Percentiles rank a stretch among this genome's conserved stretches.
phyloP scores from a whole-genome alignment of 306 rosid genomes.

The Pterocarpus macrocarpus region DNA sequence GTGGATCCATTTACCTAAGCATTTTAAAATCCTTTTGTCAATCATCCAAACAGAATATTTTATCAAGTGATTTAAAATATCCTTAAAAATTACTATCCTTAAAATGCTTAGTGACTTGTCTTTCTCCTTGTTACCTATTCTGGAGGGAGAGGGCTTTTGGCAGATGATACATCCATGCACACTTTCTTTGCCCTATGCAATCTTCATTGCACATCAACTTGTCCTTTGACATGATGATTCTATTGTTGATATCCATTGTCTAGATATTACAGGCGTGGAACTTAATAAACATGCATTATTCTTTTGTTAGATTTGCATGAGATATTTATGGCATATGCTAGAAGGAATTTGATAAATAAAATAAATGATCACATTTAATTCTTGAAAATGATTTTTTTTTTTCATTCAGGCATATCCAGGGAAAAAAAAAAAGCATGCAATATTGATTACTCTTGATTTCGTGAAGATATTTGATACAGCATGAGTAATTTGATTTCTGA shows the following conservation, averaged over 20 bases:
- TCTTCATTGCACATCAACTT: slow-evolving; percentile 1
- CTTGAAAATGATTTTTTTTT: neutral
- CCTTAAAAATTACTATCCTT: neutral
- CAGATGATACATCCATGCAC: neutral
- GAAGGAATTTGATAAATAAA: neutral
- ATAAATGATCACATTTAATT: neutral
- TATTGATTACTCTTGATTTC: slow-evolving; percentile 14
- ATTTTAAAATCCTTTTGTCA: neutral
- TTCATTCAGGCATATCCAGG: too few species aligned
- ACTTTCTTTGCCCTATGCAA: neutral
- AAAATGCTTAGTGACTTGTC: neutral
- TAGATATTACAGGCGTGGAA: neutral
- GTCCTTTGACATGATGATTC: neutral
- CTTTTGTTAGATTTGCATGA: neutral
- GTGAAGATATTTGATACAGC: neutral
- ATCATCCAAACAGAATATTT: neutral
- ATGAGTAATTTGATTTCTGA: slow-evolving; percentile 10
- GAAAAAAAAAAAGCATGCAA: slow-evolving; percentile 8
- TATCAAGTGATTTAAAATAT: too few species aligned
- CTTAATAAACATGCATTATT: slow-evolving; percentile 4
- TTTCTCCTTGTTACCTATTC: neutral
- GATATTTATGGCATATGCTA: neutral
- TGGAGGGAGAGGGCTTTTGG: neutral
- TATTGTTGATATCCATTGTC: slow-evolving; percentile 15
- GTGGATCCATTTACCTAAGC: neutral